Evolutionary conservation across 306 rosid genomes (phyloP).

Genomic region (Rubus idaeus): DNA sequence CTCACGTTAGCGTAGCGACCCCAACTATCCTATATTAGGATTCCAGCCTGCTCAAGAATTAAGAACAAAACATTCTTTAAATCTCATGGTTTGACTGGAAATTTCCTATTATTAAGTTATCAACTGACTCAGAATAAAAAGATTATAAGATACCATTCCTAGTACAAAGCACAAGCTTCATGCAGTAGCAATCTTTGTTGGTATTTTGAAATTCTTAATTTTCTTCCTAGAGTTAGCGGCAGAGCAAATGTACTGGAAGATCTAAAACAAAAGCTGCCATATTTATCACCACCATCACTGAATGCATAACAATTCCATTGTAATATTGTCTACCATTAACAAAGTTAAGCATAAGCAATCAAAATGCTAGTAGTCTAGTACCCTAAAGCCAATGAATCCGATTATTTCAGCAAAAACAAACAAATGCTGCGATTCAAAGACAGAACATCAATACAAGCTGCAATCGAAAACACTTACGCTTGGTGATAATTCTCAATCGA

Average conservation of each 20-base stretch:
- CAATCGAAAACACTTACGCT: slow-evolving; percentile 58
- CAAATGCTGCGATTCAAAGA: slow-evolving; percentile 12
- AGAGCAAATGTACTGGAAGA: background rate
- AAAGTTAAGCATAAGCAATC: slow-evolving; percentile 12
- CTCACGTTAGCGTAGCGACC: background rate
- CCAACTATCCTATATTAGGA: background rate
- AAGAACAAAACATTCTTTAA: background rate
- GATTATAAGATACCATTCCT: background rate
- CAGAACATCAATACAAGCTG: background rate
- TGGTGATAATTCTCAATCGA: slow-evolving; percentile 57
- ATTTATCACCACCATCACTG: slow-evolving; percentile 6
- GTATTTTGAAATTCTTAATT: background rate
- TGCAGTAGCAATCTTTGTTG: background rate
- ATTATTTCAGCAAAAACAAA: background rate
- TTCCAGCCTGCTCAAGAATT: background rate
- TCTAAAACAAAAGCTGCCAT: slow-evolving; percentile 11
- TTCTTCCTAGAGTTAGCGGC: background rate
- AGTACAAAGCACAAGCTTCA: background rate
- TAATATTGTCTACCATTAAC: background rate
- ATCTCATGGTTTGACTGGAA: background rate
- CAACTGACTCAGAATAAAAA: background rate
- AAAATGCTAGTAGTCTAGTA: background rate
- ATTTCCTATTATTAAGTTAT: background rate
- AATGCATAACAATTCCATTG: background rate
- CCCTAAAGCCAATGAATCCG: slow-evolving; percentile 9